phyloP scores from a whole-genome alignment of 2,329 filamentous ascomycete genomes.

The Aspergillus clavatus region DNA sequence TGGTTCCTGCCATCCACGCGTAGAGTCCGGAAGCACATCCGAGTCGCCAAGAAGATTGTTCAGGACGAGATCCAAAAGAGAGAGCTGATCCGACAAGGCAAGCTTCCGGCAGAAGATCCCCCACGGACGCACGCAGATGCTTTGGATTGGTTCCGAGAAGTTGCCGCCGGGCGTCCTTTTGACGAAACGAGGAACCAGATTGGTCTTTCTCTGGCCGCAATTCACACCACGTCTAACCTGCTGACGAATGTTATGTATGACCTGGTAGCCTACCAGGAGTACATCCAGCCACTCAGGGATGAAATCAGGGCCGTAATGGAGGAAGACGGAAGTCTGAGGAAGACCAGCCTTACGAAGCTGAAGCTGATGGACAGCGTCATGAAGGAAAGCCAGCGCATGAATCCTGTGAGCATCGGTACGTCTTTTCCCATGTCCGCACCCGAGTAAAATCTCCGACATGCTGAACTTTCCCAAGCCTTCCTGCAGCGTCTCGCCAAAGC shows the following conservation, averaged over 20 bases:
- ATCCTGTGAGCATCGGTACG: conserved; percentile 26
- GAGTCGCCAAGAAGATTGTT: conserved; percentile 34
- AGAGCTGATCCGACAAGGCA: conserved; percentile 17
- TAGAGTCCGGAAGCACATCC: conserved; percentile 36
- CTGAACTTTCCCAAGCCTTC: conserved; percentile 13
- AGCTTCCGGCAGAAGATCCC: conserved; percentile 13
- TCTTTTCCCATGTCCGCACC: not conserved
- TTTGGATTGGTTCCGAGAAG: conserved; percentile 27
- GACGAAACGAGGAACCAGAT: conserved; percentile 22
- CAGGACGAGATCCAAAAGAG: conserved; percentile 24
- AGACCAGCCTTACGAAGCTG: conserved; percentile 30
- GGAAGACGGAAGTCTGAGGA: conserved; percentile 36
- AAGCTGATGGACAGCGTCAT: conserved; percentile 34
- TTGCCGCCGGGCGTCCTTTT: conserved; percentile 8
- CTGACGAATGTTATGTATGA: conserved; percentile 51
- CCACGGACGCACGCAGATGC: conserved; percentile 18
- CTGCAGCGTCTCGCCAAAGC: conserved; percentile 23
- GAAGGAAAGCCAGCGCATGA: conserved; percentile 30
- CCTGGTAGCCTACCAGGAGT: conserved; percentile 48
- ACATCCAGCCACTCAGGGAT: conserved; percentile 48
- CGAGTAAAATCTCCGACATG: not conserved
- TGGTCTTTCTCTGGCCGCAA: conserved; percentile 28
- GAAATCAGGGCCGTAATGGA: conserved; percentile 46
- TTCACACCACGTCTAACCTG: conserved; percentile 32
- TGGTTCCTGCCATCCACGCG: conserved; percentile 42